These are phyloP conservation scores for Mortierella claussenii DNA, from an alignment of 192 early-diverging fungal genomes.

Conservation along the genomic window DNA sequence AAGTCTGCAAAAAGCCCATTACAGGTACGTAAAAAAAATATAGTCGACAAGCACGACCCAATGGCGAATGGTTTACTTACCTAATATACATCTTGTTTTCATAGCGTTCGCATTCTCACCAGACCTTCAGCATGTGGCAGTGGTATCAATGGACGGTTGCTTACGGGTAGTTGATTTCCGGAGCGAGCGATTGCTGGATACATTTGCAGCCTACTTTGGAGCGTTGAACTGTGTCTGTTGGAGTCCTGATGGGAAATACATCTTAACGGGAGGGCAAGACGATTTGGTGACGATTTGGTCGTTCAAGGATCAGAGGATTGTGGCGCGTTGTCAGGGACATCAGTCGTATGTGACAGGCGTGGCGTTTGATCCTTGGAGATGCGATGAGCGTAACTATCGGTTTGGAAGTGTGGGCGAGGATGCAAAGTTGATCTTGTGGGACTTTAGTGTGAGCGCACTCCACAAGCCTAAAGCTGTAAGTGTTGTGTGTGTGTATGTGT, in stretches of 20 bases:
- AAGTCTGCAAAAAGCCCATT: conserved; percentile 73
- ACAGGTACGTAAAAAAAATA: conserved; percentile 66
- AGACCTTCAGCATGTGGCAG: conserved; percentile 82
- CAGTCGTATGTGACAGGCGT: conserved; percentile 89
- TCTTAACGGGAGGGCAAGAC: conserved; percentile 91
- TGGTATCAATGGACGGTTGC: conserved; percentile 81
- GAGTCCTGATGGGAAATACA: conserved; percentile 90
- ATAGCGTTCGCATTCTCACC: conserved; percentile 86
- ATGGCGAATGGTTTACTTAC: too few relatives aligned
- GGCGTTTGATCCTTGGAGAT: conserved; percentile 85
- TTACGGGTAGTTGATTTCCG: conserved; percentile 83
- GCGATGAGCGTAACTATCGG: conserved; percentile 82
- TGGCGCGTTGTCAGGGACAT: conserved; percentile 92
- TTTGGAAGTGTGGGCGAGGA: conserved; percentile 95
- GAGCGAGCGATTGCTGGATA: conserved; percentile 79
- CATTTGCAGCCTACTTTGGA: conserved; percentile 86
- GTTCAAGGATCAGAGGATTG: conserved; percentile 77
- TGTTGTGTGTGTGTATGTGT: conserved; percentile 15
- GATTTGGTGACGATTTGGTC: conserved; percentile 92
- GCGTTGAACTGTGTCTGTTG: conserved; percentile 87
- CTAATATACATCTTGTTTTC: too few relatives aligned
- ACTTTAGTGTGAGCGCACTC: conserved; percentile 84
- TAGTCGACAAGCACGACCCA: too few relatives aligned
- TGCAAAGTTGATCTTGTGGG: conserved; percentile 89
- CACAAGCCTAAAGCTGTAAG: conserved; percentile 78